Conservation (phyloP, 2,329 filamentous ascomycete species). For the Diaporthe amygdali region DNA sequence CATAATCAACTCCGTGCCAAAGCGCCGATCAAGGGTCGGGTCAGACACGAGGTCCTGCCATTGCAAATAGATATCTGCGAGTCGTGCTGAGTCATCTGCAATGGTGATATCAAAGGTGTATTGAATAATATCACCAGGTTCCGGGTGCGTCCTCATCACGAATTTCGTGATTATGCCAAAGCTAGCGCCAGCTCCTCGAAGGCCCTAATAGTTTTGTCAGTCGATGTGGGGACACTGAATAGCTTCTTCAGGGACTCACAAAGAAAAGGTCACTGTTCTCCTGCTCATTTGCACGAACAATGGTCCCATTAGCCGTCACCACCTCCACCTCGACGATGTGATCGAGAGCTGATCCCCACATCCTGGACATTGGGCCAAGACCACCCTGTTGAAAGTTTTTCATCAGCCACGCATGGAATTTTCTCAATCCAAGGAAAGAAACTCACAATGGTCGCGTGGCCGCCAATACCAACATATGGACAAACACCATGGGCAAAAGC, state of each 20-base stretch:
- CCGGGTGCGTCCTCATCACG: slow-evolving; percentile 59
- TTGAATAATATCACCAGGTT: slow-evolving; percentile 60
- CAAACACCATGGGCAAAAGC: slow-evolving; percentile 66
- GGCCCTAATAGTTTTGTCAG: slow-evolving; percentile 38
- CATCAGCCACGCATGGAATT: background rate
- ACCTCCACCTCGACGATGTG: slow-evolving; percentile 61
- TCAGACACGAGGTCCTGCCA: slow-evolving; percentile 65
- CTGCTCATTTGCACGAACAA: slow-evolving; percentile 51
- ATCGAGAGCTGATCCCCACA: slow-evolving; percentile 63
- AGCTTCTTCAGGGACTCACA: slow-evolving; percentile 34
- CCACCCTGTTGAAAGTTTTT: slow-evolving; percentile 49
- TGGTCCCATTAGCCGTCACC: slow-evolving; percentile 60
- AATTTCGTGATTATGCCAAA: slow-evolving; percentile 65
- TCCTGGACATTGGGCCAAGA: slow-evolving; percentile 61
- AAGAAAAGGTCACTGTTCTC: slow-evolving; percentile 61
- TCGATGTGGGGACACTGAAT: background rate
- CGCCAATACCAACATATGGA: slow-evolving; percentile 63
- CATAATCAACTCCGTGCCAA: slow-evolving; percentile 61
- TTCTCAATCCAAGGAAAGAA: too few species aligned
- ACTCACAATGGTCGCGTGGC: slow-evolving; percentile 60
- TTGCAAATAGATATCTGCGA: slow-evolving; percentile 54
- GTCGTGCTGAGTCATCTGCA: slow-evolving; percentile 47
- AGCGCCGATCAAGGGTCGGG: slow-evolving; percentile 60
- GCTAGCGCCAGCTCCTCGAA: slow-evolving; percentile 61
- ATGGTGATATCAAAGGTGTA: slow-evolving; percentile 62